Percentiles rank a stretch among this genome's conserved stretches.
phyloP scores from a whole-genome alignment of 345 rosid species.

The Brassica napus region DNA sequence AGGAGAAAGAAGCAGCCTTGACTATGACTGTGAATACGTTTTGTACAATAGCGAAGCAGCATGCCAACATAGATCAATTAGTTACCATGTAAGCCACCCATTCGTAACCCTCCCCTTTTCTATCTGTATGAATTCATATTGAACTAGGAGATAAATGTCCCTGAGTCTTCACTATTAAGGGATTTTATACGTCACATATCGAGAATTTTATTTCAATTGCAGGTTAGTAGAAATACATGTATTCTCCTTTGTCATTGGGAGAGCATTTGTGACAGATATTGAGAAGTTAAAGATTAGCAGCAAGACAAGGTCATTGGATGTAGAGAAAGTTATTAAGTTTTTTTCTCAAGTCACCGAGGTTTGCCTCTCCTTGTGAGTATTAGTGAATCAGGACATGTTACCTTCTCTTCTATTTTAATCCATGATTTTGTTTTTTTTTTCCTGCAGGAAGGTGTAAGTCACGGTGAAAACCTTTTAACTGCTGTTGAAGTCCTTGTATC shows the following conservation, averaged over 20 bases:
- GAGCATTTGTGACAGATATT: conserved; percentile 96
- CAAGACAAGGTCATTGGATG: conserved; percentile 79
- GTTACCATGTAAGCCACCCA: conserved; percentile 75
- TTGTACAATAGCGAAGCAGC: conserved; percentile 94
- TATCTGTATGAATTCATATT: background rate
- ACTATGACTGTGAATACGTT: conserved; percentile 70
- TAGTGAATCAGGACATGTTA: background rate
- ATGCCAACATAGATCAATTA: conserved; percentile 85
- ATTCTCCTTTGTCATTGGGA: conserved; percentile 93
- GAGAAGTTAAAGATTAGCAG: conserved; percentile 89
- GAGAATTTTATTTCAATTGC: conserved; percentile 42
- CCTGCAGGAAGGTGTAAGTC: conserved; percentile 77
- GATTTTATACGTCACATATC: background rate
- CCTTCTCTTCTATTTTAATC: conserved; percentile 15
- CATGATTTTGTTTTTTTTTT: conserved; percentile 15
- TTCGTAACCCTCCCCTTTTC: background rate
- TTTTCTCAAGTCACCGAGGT: conserved; percentile 78
- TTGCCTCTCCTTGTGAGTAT: conserved; percentile 32
- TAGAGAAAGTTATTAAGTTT: conserved; percentile 54
- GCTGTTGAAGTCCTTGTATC: conserved; percentile 87
- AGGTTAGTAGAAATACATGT: conserved; percentile 98
- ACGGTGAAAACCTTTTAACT: conserved; percentile 84
- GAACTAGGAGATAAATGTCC: background rate
- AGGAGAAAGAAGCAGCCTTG: conserved; percentile 99
- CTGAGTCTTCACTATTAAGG: background rate